Base-by-base conservation (phyloP, 2,329 filamentous ascomycete genomes). In the Colletotrichum sp. region DNA sequence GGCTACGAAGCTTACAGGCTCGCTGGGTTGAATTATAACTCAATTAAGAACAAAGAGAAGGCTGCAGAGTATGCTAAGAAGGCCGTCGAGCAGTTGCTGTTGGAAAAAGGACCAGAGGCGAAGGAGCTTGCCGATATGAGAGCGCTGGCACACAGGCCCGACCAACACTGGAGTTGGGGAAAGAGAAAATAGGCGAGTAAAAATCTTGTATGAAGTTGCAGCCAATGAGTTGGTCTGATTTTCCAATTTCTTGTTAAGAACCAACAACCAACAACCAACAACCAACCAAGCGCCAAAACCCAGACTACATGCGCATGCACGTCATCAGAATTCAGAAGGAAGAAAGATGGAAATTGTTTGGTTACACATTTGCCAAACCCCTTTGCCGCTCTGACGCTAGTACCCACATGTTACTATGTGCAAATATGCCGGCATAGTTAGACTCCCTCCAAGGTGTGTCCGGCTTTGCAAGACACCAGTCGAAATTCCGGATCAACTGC, bases 1-100 rank as follows among this genome's bases (percentile, higher is more conserved):
- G 76, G 84, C 32, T 79, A 82, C 71, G 83, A 85, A 77, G 84
- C 84, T 8, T 86, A 85, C 77, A 78, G 80, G 66, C 79, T 83
- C 25, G 85, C 86, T 22, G 86, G 86, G 27, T 74, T 86, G 25
- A 84, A 86, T 77, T 84, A 82, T 75, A 87, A 84, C 77, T 83
- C 82, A 2, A 80, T 79, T 4, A 86, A 86, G 27, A 83, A 86
- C 69, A 80, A 83, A 25, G 85, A 83, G 83, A 76, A 79, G 32
- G 85, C 86, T 9, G 80, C 81, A n/a, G 83, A 82, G 78, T 84
- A 86, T 73, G 86, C 85, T 11, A 77, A 78, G 5, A 73, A 86
- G 59, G 86, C 85, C 5, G 71, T 87, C 30, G 85, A 88, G 77
- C 77, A 79, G 30, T 82, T 84, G 12, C 69, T 86, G 59, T 22